Evolutionary conservation across 106 monocot species (phyloP), one percentile per base, ranked within the genome.

Genomic region (Amphibolis antarctica): DNA sequence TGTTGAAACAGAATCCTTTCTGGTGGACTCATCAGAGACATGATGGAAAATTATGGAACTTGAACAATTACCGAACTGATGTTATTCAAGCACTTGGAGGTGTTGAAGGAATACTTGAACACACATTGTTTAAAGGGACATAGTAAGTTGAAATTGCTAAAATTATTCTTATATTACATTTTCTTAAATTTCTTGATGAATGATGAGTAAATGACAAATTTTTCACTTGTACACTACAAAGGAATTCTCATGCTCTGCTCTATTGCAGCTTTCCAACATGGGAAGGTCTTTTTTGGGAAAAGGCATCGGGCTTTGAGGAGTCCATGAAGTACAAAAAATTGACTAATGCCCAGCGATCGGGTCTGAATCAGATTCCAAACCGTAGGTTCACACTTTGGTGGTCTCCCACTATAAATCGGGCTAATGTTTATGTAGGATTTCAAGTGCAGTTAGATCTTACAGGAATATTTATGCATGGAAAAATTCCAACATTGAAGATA

Each of bases 251-350:
- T 50, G 21, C 69, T 63, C 25, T 59, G 5, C 11, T 64, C 18
- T 52, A 11, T 44, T 24, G 29, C 76, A 91, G 90, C 79, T 99
- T 99, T 67, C 98, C 98, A 19, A 99, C 98, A 0, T 99, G 98
- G 98, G 98, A 99, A 64, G 98, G 98, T 85, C 91, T 99, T 42
- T 99, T 99, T 60, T 99, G 98, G 98, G 98, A 99, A 70, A 99
- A 99, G 63, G 98, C 98, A 46, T 99, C 98, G 66, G 98, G 98
- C 27, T 99, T 99, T 74, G 98, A 99, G 67, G 98, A 99, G 71
- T 99, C 98, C 1, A 99, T 99, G 98, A 99, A 99, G 66, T 99
- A 99, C 62, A 99, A 99, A 69, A 99, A 99, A 57, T 70, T 99
- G 63, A 99, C 98, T 0, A 99, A 99, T 79, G 98, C 98, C 9